Evolutionary conservation across 1,284 basidiomycete genomes (phyloP), one percentile per base, ranked within the genome.

Genomic region (Peniophora sp.): DNA sequence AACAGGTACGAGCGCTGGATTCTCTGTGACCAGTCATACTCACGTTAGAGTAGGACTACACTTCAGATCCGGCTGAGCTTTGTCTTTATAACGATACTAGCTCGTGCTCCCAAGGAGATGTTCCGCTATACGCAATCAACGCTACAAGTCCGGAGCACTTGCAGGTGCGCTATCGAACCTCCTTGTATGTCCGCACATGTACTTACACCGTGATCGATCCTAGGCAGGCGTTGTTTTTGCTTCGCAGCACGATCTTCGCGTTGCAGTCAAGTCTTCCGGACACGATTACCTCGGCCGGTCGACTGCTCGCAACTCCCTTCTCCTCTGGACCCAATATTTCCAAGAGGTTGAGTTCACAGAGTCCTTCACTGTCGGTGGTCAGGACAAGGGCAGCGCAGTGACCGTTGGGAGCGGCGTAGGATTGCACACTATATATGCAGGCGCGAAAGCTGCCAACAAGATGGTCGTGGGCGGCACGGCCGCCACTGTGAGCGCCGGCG

Each of bases 341-440:
- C n/a, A n/a, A n/a, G n/a, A n/a, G n/a, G n/a, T n/a, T n/a, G n/a
- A n/a, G n/a, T n/a, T n/a, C n/a, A n/a, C n/a, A n/a, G n/a, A n/a
- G n/a, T 35, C 55, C 9, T 68, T 65, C 46, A 3, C 50, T 2
- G 14, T 55, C 16, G 41, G 16, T 5, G 36, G 44, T 11, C 52
- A 45, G 24, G 52, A 59, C 47, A 51, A 56, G 32, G 66, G 65
- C 0, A 50, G 58, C 3, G 60, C 60, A 1, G 60, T 66, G 11
- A 68, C 63, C 9, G 55, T 63, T 22, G 65, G 64, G 14, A 61
- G 60, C 38, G 66, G 65, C 14, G 61, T 64, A 2, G 52, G 53
- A 14, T 45, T 62, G 34, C 56, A 58, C 16, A 48, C 48, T 3
- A 23, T 67, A 11, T 67, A 67, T 46, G 34, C 14, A 19, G 58